Base-by-base conservation (phyloP, 176 grass and related monocot species). In the Aegilops tauschii region DNA sequence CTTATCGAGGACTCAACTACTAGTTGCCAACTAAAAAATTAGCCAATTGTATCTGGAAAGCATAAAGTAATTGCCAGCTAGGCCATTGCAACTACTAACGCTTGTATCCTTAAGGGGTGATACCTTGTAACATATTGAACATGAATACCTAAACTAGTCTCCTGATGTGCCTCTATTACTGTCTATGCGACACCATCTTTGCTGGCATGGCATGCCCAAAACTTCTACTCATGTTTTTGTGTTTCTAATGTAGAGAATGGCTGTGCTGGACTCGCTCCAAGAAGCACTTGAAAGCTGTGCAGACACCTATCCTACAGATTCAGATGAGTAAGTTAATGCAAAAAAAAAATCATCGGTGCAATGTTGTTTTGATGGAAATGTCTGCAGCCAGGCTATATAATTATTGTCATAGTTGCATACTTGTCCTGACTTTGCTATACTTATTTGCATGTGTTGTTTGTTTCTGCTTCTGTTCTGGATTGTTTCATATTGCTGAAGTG, bases 201-300 rank as follows among this genome's bases (percentile, higher is more conserved):
- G 16, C 47, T 58, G 73, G 73, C 45, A 76, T 76, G 7, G 45
- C 44, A 31, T 76, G 49, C 56, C 56, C 56, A 21, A 59, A 59
- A 59, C 2, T 59, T 59, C 56, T 59, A 21, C 56, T 77, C 47
- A 56, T 77, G 47, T 5, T 49, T 76, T 89, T 69, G 3, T 76
- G 27, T 77, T 90, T 82, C 78, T 79, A 86, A 36, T 36, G 32
- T 64, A 98, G 96, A 93, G 88, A 76, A 32, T 89, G 89, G 89
- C 90, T 21, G 36, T 95, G 29, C 73, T 89, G 83, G 91, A 98
- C 83, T 92, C 91, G 54, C 62, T 98, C 61, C 65, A 88, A 61
- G 91, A 89, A 83, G 90, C 79, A 62, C 84, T 93, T 84, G 88
- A 89, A 16, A 87, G 83, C 69, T 87, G 62, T n/a, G 76, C 28